Evolutionary conservation across 768 basidiomycete genomes (phyloP), one percentile per base, ranked within the genome.

Genomic region (Macrolepiota fuliginosa): DNA sequence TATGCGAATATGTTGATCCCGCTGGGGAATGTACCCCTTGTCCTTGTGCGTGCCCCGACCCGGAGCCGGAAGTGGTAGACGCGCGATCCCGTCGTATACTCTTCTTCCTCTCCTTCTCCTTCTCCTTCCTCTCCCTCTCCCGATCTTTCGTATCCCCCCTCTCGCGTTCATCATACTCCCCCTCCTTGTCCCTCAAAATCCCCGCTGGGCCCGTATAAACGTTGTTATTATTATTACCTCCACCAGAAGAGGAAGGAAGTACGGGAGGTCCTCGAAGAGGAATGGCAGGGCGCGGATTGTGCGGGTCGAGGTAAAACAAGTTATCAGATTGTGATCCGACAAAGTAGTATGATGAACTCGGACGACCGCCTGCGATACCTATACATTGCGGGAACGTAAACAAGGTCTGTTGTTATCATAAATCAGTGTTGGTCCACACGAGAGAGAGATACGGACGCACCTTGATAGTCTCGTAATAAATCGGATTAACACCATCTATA

Each of bases 291-390:
- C 94, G 84, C 0, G 92, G 80, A 67, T 95, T 85, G 69, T 91
- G 88, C 1, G 90, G 89, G 73, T 92, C 88, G 37, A 92, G 83
- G 69, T 93, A 91, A 69, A 94, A 89, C 6, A 98, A 81, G 53
- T 87, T 90, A 64, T 95, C 91, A 2, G 88, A 90, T 71, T 99
- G 96, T 0, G 89, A 83, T 15, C 94, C 96, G 52, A 99, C 92
- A 70, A 99, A 99, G 73, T 98, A 99, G 73, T 97, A 98, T 0
- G 95, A 97, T 0, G 93, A 95, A n/a, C 92, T 92, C 0, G 96
- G 97, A 22, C 97, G 84, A 2, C 96, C 96, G 40, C 97, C 96
- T 0, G 96, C 95, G 57, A 99, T 98, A 42, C 96, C 97, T 39
- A 97, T 91, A 1, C 90, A 93, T 75, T 98, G 96, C 0, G 96